Evolutionary conservation across 164 flowering plant species (phyloP).

Genomic region (Macadamia tetraphylla): DNA sequence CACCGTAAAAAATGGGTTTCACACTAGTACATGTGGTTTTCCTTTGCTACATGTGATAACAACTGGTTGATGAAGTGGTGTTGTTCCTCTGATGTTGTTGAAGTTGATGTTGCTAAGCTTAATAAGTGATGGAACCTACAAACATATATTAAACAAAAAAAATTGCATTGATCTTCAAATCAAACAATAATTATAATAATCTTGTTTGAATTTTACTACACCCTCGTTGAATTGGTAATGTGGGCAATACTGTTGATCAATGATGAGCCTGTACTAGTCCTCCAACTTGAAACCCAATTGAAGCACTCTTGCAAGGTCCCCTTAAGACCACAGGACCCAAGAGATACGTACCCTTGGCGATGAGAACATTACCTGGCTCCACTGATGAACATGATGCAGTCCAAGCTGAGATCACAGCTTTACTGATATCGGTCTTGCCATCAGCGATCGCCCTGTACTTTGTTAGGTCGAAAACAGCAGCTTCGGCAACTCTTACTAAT

Average conservation of each 20-base stretch:
- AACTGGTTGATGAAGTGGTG: slow-evolving; percentile 17
- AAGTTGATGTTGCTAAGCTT: slow-evolving; percentile 22
- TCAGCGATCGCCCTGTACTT: not conserved
- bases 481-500: too few relatives aligned
- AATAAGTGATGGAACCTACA: slow-evolving; percentile 32
- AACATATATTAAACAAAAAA: not conserved
- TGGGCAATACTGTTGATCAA: slow-evolving; percentile 60
- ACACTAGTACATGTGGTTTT: slow-evolving; percentile 14
- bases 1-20: not conserved
- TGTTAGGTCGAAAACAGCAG: not conserved
- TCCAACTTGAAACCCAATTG: slow-evolving; percentile 5
- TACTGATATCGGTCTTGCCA: not conserved
- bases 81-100: slow-evolving; percentile 21
- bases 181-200: too few relatives aligned
- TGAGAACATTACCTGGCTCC: too few relatives aligned
- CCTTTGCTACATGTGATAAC: slow-evolving; percentile 23
- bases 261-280: slow-evolving; percentile 32
- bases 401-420: not conserved
- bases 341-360: too few relatives aligned
- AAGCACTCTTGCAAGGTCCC: slow-evolving; percentile 33
- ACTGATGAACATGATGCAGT: too few relatives aligned
- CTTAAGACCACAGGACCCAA: not conserved
- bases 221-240: slow-evolving; percentile 20
- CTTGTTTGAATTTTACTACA: slow-evolving; percentile 9
- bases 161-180: too few relatives aligned